Percentiles rank a stretch among this genome's conserved stretches.
Evolutionary conservation across 2,329 filamentous ascomycete species (phyloP).

Genomic region (Colletotrichum musicola): DNA sequence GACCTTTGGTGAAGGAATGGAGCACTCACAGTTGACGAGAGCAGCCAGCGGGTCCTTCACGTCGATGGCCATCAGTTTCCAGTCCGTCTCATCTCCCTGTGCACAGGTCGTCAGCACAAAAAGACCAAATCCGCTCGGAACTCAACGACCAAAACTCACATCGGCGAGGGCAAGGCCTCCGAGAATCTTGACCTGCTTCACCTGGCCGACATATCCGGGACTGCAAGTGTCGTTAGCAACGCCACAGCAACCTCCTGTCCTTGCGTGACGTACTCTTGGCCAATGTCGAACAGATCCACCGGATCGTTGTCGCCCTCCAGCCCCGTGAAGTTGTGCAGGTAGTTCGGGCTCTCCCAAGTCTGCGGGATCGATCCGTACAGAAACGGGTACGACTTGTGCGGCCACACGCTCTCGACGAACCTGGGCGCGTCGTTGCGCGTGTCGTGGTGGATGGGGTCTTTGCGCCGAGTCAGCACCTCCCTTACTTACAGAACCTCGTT

Average conservation of each 20-base stretch:
- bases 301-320: slow-evolving; percentile 57
- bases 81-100: slow-evolving; percentile 52
- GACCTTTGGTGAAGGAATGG: too few relatives aligned
- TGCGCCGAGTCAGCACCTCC: slow-evolving; percentile 21
- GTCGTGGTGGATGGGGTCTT: slow-evolving; percentile 57
- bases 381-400: slow-evolving; percentile 58
- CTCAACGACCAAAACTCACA: slow-evolving; percentile 42
- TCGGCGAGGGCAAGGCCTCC: slow-evolving; percentile 56
- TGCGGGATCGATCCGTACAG: slow-evolving; percentile 59
- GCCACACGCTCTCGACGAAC: slow-evolving; percentile 58
- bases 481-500: background rate
- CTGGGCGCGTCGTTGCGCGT: slow-evolving; percentile 51
- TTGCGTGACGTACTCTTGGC: slow-evolving; percentile 44
- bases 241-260: too few relatives aligned
- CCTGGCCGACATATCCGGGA: slow-evolving; percentile 51
- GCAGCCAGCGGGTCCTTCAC: slow-evolving; percentile 53
- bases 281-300: slow-evolving; percentile 56
- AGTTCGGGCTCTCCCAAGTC: slow-evolving; percentile 59
- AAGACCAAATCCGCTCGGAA: too few relatives aligned
- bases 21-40: slow-evolving; percentile 48
- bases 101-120: background rate
- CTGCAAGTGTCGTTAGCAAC: slow-evolving; percentile 14
- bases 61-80: slow-evolving; percentile 56
- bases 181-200: slow-evolving; percentile 57
- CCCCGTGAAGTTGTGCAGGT: slow-evolving; percentile 53